These are phyloP conservation scores for Mallotus nudiflorus DNA, from an alignment of 345 rosid species.

Conservation along the genomic window DNA sequence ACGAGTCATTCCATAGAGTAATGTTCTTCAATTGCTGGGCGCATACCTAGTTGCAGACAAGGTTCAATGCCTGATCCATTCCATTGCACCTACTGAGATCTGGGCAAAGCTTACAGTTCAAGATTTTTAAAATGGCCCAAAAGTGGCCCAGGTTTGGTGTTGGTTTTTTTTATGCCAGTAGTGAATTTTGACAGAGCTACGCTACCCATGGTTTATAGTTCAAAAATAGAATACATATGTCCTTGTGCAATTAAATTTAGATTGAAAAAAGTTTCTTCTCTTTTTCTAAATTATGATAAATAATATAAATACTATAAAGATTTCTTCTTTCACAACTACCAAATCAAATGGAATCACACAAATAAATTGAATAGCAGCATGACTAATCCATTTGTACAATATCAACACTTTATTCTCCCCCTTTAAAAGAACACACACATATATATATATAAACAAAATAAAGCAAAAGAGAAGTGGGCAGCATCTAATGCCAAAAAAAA, in stretches of 20 bases:
- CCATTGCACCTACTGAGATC: too few species aligned
- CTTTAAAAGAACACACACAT: not conserved
- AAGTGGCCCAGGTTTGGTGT: too few species aligned
- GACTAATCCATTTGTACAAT: not conserved
- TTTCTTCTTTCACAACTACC: not conserved
- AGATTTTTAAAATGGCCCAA: too few species aligned
- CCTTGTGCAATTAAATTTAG: too few species aligned
- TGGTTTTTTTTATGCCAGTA: too few species aligned
- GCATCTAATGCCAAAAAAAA: slow-evolving; percentile 1
- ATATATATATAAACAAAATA: not conserved
- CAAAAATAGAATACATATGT: too few species aligned
- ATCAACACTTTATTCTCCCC: not conserved
- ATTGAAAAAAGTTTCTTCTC: too few species aligned
- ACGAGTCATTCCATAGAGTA: slow-evolving; percentile 39
- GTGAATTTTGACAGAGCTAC: too few species aligned
- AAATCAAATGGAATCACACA: not conserved
- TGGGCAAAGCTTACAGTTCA: too few species aligned
- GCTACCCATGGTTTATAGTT: too few species aligned
- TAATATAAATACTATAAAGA: not conserved
- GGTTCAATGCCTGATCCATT: too few species aligned
- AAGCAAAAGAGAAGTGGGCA: not conserved
- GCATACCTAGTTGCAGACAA: slow-evolving; percentile 13
- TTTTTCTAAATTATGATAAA: not conserved
- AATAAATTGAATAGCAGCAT: not conserved
- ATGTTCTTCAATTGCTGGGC: slow-evolving; percentile 52